Base-by-base conservation (phyloP, 192 early-diverging fungal species). In the Phycomyces blakesleeanus region DNA sequence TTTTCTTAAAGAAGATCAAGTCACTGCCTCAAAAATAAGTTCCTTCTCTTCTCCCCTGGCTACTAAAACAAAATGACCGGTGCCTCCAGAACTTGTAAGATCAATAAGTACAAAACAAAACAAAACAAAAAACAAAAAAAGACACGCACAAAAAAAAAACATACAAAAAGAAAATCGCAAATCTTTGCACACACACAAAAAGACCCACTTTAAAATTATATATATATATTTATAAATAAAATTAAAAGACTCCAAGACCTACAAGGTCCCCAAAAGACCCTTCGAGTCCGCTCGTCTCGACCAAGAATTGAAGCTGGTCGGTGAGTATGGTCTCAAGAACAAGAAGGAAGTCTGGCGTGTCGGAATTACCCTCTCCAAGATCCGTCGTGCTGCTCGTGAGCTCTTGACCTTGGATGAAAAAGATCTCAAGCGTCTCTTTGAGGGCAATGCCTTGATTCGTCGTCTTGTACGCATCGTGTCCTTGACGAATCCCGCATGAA, bases 311-410 rank as follows among this genome's bases (percentile, higher is more conserved):
- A 93, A 93, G 88, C 88, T 97, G 64, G 87, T 92, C 75, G 97
- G 97, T 68, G 93, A 95, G 79, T 99, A 89, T 84, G 93, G 94
- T 84, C 92, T 97, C 78, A 86, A 89, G 68, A 97, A 95, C 93
- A 97, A 98, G 91, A 92, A 92, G 72, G 97, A 99, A 84, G 93
- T 99, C 83, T 99, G 92, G 91, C 88, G 96, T 76, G 91, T 98
- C 57, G 93, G 91, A 69, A 89, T 87, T 81, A 92, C 91, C 68
- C 88, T 98, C 70, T 98, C 96, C 81, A 96, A 97, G 83, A 96
- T 98, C 72, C 96, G 96, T 87, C 96, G 96, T 97, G 96, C 96
- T 66, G 96, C 96, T 69, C 94, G 96, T 96, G 95, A 98, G 83
- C 91, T 98, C 65, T 85, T 98, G 69, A 97, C 92, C 61, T 84